Conservation (phyloP, 768 basidiomycete genomes). For the Mrakia frigida region DNA sequence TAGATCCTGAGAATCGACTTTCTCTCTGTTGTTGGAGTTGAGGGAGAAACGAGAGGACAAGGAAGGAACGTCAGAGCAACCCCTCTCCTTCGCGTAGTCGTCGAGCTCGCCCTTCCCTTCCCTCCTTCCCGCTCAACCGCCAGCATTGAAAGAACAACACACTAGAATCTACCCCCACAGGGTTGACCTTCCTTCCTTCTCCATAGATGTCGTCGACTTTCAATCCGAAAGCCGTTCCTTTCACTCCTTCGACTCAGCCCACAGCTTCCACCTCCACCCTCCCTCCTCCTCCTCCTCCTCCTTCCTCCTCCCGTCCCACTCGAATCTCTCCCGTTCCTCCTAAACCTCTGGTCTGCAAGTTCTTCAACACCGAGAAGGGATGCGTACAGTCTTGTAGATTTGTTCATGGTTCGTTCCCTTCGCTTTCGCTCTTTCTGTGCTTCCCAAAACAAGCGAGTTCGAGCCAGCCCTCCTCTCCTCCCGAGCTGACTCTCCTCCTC, state of each 20-base stretch:
- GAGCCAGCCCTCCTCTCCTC: not conserved
- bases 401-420: slow-evolving; percentile 53
- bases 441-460: no score
- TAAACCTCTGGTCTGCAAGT: slow-evolving; percentile 50
- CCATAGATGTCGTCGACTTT: no score
- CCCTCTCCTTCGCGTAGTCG: not conserved
- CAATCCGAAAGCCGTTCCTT: no score
- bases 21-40: no score
- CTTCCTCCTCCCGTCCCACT: not conserved
- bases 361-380: slow-evolving; percentile 59
- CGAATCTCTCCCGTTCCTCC: slow-evolving; percentile 2
- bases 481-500: slow-evolving; percentile 6
- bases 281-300: not conserved
- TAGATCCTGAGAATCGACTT: no score
- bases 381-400: slow-evolving; percentile 74
- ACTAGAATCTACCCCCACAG: no score
- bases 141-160: no score
- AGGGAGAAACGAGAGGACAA: no score
- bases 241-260: not conserved
- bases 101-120: not conserved
- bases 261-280: not conserved
- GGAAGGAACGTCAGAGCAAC: no score
- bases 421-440: not conserved
- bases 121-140: no score
- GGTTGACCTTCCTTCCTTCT: no score